These are phyloP conservation scores for Heracleum sosnowskyi DNA, from an alignment of 129 eudicot species.

Conservation along the genomic window DNA sequence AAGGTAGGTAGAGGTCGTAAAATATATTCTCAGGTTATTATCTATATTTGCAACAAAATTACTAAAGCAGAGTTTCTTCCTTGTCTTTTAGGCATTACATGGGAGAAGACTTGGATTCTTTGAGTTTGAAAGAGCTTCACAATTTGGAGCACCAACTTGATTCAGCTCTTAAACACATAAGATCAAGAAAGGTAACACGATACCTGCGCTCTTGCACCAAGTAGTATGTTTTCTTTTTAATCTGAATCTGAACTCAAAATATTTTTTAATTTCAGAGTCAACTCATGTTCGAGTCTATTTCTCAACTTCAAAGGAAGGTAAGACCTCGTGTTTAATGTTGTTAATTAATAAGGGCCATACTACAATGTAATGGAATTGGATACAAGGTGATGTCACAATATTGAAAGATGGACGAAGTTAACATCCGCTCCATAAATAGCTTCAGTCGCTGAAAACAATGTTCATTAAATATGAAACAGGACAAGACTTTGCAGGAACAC, in stretches of 20 bases:
- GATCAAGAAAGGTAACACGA: conserved; percentile 56
- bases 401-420: neutral
- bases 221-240: neutral
- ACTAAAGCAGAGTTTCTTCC: neutral
- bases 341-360: too few relatives aligned
- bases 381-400: neutral
- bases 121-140: conserved; percentile 75
- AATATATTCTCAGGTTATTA: neutral
- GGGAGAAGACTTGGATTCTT: conserved; percentile 72
- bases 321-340: neutral
- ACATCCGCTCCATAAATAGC: neutral
- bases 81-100: conserved; percentile 43
- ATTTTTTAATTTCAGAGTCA: conserved; percentile 51
- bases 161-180: conserved; percentile 56
- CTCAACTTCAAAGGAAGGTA: conserved; percentile 60
- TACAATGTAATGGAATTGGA: neutral
- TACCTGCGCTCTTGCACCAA: neutral
- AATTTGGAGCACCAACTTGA: conserved; percentile 80
- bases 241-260: neutral
- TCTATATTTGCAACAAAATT: neutral
- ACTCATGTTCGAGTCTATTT: conserved; percentile 70
- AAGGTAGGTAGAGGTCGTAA: conserved; percentile 27
- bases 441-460: neutral
- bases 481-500: conserved; percentile 68
- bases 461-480: conserved; percentile 27